Conservation (phyloP, 179 eudicot genomes). For the Beta macrorhiza region DNA sequence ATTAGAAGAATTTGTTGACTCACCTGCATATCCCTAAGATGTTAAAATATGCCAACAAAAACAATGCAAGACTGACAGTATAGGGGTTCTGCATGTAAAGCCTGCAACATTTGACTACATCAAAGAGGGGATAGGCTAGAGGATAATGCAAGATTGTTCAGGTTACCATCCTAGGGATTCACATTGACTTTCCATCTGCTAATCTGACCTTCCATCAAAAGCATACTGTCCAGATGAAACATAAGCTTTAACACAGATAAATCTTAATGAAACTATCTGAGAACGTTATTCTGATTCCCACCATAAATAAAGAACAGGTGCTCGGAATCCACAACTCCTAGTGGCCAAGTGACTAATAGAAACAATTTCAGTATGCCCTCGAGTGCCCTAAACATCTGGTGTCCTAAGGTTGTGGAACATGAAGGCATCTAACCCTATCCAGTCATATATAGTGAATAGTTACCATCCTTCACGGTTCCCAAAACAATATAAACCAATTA, state of each 20-base stretch:
- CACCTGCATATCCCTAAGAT: conserved; percentile 44
- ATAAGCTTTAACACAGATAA: neutral
- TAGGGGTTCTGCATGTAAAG: neutral
- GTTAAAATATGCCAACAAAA: conserved; percentile 4
- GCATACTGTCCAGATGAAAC: too few relatives aligned
- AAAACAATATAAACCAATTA: neutral
- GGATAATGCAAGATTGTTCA: neutral
- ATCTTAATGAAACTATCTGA: neutral
- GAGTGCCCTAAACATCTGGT: neutral
- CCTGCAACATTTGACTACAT: neutral
- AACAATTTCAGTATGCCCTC: neutral
- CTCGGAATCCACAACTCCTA: neutral
- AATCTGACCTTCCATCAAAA: neutral
- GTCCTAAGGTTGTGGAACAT: neutral
- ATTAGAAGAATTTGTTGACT: conserved; percentile 26
- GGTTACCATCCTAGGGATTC: neutral
- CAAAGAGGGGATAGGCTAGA: neutral
- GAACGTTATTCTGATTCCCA: neutral
- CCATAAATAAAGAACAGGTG: neutral
- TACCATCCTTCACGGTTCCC: neutral
- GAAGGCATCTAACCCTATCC: neutral
- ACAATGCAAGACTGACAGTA: neutral
- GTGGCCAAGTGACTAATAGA: neutral
- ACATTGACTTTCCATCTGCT: neutral
- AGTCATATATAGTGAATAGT: neutral